Evolutionary conservation across 164 flowering plant species (phyloP).

Genomic region (Liquidambar formosana): DNA sequence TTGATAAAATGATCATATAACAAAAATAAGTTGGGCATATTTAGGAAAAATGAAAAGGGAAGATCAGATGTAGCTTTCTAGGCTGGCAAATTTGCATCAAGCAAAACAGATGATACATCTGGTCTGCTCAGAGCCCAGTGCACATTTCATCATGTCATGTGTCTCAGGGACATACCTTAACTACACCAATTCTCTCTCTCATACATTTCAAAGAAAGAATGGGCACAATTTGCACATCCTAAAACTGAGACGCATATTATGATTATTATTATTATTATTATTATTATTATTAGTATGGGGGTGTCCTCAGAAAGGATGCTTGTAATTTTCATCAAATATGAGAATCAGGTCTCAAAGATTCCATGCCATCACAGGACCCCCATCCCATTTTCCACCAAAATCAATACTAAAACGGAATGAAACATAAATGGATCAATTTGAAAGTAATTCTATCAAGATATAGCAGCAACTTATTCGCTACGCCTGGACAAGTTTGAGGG

Average conservation of each 20-base stretch:
- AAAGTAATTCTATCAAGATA: too few relatives aligned
- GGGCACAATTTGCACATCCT: too few relatives aligned
- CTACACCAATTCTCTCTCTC: too few relatives aligned
- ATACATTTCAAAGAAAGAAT: too few relatives aligned
- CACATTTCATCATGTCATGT: conserved; percentile 44
- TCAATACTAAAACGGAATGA: not conserved
- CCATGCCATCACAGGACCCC: conserved; percentile 63
- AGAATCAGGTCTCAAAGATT: conserved; percentile 75
- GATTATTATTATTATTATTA: too few relatives aligned
- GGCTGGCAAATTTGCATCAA: conserved; percentile 50
- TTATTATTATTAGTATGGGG: not conserved
- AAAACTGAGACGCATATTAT: too few relatives aligned
- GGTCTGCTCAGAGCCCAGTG: conserved; percentile 66
- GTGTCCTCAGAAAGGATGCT: conserved; percentile 53
- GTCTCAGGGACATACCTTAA: too few relatives aligned
- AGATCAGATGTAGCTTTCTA: conserved; percentile 56
- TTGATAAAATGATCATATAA: too few relatives aligned
- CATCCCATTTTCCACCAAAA: conserved; percentile 2
- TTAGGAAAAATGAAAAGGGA: too few relatives aligned
- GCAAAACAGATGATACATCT: conserved; percentile 19
- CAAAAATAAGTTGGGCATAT: too few relatives aligned
- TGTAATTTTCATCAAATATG: conserved; percentile 44
- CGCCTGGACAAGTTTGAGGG: conserved; percentile 26
- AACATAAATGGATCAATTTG: too few relatives aligned
- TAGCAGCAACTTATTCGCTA: conserved; percentile 38